These are phyloP conservation scores for Colletotrichum graminicola DNA, from an alignment of 2,329 filamentous ascomycete genomes.

Conservation along the genomic window DNA sequence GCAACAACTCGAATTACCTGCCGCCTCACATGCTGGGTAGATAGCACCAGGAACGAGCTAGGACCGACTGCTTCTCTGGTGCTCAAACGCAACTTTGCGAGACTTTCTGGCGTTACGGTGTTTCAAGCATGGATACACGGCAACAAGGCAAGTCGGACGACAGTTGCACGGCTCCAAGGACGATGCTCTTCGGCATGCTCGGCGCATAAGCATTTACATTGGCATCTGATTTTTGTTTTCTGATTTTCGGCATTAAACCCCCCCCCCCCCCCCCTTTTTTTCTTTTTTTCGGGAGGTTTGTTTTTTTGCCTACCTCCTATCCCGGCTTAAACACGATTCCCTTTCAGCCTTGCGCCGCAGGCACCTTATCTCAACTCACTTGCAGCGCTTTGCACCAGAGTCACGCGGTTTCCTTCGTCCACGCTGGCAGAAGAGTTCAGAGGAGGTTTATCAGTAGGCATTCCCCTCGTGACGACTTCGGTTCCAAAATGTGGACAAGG, in stretches of 20 bases:
- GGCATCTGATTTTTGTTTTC: slow-evolving; percentile 22
- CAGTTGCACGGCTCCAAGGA: slow-evolving; percentile 10
- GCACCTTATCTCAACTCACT: slow-evolving; percentile 2
- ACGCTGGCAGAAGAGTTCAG: slow-evolving; percentile 3
- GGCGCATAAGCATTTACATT: slow-evolving; percentile 38
- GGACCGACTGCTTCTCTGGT: neutral
- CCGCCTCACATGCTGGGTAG: slow-evolving; percentile 53
- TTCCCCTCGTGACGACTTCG: slow-evolving; percentile 21
- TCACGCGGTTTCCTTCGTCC: slow-evolving; percentile 5
- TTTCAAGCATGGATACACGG: slow-evolving; percentile 29
- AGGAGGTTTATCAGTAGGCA: slow-evolving; percentile 14
- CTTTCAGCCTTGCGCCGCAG: slow-evolving; percentile 8
- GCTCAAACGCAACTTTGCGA: slow-evolving; percentile 8
- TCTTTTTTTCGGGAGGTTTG: neutral
- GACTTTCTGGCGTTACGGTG: slow-evolving; percentile 21
- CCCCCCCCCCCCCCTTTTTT: too few relatives aligned
- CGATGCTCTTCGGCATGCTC: slow-evolving; percentile 5
- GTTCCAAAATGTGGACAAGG: neutral
- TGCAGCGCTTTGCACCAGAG: slow-evolving; percentile 10
- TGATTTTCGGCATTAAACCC: too few relatives aligned
- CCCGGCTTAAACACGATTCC: slow-evolving; percentile 15
- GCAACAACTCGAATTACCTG: slow-evolving; percentile 45
- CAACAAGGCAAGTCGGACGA: slow-evolving; percentile 4
- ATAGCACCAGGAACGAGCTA: slow-evolving; percentile 40
- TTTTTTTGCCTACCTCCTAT: neutral